A percentile compares a stretch with the other conserved stretches of the same genome.
Evolutionary conservation across 768 basidiomycete species (phyloP).

Genomic region (Punctularia strigosozonata): DNA sequence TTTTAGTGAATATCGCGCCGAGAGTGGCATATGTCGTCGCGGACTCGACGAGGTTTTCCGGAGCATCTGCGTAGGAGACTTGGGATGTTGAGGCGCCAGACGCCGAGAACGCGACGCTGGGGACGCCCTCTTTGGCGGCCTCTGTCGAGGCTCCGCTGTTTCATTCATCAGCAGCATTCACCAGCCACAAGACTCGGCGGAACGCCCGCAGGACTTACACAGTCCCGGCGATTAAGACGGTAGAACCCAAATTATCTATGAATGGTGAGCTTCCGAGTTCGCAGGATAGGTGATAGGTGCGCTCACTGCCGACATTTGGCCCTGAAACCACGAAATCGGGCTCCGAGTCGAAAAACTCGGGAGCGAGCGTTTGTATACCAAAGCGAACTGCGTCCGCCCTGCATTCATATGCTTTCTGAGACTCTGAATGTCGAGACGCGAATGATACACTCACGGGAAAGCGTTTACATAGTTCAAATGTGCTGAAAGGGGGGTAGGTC

Average conservation of each 20-base stretch:
- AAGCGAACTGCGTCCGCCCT: conserved; percentile 18
- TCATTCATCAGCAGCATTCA: neutral
- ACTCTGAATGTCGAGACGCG: conserved; percentile 1
- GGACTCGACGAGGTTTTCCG: conserved; percentile 6
- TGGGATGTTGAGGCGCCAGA: conserved; percentile 13
- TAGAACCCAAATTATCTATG: conserved; percentile 19
- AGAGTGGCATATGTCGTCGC: conserved; percentile 9
- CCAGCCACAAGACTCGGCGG: neutral
- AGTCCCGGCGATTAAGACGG: conserved; percentile 27
- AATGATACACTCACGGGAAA: conserved; percentile 26
- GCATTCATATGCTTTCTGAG: no score
- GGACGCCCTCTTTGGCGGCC: conserved; percentile 16
- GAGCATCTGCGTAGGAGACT: conserved; percentile 14
- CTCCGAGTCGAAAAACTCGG: conserved; percentile 22
- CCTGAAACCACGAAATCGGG: conserved; percentile 37
- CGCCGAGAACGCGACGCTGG: conserved; percentile 17
- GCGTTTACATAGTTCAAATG: conserved; percentile 31
- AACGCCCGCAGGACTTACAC: conserved; percentile 19
- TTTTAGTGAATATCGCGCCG: conserved; percentile 9
- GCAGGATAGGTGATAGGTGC: neutral
- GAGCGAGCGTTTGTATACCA: conserved; percentile 35
- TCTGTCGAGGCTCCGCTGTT: conserved; percentile 16
- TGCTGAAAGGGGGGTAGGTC: conserved; percentile 11
- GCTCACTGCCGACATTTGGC: conserved; percentile 32
- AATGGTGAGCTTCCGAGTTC: neutral